Evolutionary conservation across 1,284 basidiomycete genomes (phyloP), one percentile per base, ranked within the genome.

Genomic region (Pseudozyma sp.): DNA sequence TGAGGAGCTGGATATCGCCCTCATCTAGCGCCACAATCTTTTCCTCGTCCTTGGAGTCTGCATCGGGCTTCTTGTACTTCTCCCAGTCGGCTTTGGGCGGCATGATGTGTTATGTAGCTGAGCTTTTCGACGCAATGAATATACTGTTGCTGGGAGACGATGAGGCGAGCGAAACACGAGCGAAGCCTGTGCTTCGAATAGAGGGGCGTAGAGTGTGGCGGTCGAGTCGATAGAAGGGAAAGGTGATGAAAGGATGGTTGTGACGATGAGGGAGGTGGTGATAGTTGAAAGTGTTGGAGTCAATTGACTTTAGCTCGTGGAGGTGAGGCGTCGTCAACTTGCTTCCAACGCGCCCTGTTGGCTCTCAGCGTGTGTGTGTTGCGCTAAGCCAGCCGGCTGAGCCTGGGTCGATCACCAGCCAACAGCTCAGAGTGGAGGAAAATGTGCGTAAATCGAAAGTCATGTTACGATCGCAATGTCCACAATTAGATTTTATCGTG

Each of bases 1-100:
- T 97, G 77, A 99, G 89, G 69, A 99, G 96, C 86, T 99, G 96
- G 63, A 99, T 99, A 85, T 99, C 97, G 69, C 93, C 95, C 82
- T 98, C 97, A 84, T 98, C 97, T 72, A 99, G 90, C 53, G 92
- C 96, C 92, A 82, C 42, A 53, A 58, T 67, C 65, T 77, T 74
- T 40, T 83, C 81, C 16, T 84, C 77, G 37, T 81, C 77, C 58
- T 81, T 79, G 19, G 67, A 53, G 68, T 84, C 81, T 11, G 54
- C 62, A 43, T 82, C 80, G 30, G 80, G 68, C 68, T 81, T 81
- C 54, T 74, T 78, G 80, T 82, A 84, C 70, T 84, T 84, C 58
- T 84, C 82, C 82, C 82, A 84, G 66, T 84, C 82, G 29, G 77
- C 66, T 72, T 82, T 82, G 50, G 81, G 82, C 39, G 82, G 70